Evolutionary conservation across 306 rosid genomes (phyloP), one percentile per base, ranked within the genome.

Genomic region (Luffa aegyptiaca): DNA sequence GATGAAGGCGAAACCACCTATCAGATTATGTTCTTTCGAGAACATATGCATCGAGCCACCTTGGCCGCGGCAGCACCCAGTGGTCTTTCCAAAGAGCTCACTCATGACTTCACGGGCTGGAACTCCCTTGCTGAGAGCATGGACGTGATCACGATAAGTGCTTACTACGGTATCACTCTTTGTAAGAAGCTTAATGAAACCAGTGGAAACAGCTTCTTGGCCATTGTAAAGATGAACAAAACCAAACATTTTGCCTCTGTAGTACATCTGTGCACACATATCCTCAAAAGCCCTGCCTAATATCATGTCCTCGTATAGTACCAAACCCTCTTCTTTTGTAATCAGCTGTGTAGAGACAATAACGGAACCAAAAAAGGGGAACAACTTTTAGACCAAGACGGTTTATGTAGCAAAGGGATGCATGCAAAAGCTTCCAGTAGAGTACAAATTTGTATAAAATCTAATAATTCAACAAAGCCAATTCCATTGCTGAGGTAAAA

Each of bases 31-130:
- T 84, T 89, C 98, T 82, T 90, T 96, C 0, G 99, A 96, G 91
- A 96, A 96, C 99, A 96, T 96, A 81, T 96, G 99, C 99, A 96
- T 96, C 0, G 99, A 96, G 86, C 99, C 99, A 6, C 99, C 99
- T 82, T 96, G 99, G 78, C 99, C 99, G 1, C 98, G 91, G 92
- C 99, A 96, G 77, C 96, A 90, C 10, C 99, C 99, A 0, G 99
- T 93, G 16, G 96, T 88, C 92, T 91, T 96, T 53, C 99, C 99
- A n/a, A 91, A 96, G 52, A 96, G 98, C 86, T 96, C 99, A 61
- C 99, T 96, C 99, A 96, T 96, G 82, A 93, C 99, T 8, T 82
- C 89, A 12, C 97, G 92, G 59, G 99, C 88, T 7, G 99, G 86
- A 44, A 93, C 99, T 46, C 99, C 99, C 89, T 96, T 96, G 82